These are phyloP conservation scores for Metschnikowia similis DNA, from an alignment of 805 yeast genomes.

Conservation along the genomic window DNA sequence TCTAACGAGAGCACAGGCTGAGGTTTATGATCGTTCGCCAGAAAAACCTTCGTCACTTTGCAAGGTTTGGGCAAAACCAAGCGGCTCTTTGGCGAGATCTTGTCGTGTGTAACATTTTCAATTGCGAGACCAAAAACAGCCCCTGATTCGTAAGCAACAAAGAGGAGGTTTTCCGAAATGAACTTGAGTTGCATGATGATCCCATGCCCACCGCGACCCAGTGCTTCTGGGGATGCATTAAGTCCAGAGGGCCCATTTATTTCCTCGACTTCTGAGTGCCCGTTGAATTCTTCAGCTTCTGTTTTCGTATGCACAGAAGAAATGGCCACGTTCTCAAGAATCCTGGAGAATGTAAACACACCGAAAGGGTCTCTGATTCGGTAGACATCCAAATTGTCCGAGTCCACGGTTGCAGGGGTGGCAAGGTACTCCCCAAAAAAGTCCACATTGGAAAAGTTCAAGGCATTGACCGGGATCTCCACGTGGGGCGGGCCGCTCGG, in stretches of 20 bases:
- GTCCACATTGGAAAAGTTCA: conserved; percentile 66
- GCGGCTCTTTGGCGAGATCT: conserved; percentile 4
- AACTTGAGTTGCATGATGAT: conserved; percentile 60
- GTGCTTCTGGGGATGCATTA: background rate
- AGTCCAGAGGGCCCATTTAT: conserved; percentile 6
- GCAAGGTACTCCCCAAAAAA: conserved; percentile 25
- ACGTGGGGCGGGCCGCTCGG: conserved; percentile 22
- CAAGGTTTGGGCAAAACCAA: conserved; percentile 25
- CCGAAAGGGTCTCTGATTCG: conserved; percentile 22
- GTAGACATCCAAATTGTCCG: conserved; percentile 64
- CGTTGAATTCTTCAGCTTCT: background rate
- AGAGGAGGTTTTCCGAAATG: conserved; percentile 26
- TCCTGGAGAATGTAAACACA: conserved; percentile 23
- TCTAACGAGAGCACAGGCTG: conserved; percentile 50
- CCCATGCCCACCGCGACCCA: conserved; percentile 42
- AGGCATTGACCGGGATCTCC: conserved; percentile 64
- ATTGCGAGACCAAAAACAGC: conserved; percentile 34
- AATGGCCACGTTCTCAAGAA: conserved; percentile 29
- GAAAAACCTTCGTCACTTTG: conserved; percentile 15
- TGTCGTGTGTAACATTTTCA: conserved; percentile 10
- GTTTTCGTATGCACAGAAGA: background rate
- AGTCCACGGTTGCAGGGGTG: conserved; percentile 62
- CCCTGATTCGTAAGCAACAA: conserved; percentile 75
- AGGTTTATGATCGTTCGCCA: conserved; percentile 42
- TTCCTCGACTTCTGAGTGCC: conserved; percentile 6